Conservation (phyloP, 202 grass and related monocot genomes). For the Musa balbisiana region DNA sequence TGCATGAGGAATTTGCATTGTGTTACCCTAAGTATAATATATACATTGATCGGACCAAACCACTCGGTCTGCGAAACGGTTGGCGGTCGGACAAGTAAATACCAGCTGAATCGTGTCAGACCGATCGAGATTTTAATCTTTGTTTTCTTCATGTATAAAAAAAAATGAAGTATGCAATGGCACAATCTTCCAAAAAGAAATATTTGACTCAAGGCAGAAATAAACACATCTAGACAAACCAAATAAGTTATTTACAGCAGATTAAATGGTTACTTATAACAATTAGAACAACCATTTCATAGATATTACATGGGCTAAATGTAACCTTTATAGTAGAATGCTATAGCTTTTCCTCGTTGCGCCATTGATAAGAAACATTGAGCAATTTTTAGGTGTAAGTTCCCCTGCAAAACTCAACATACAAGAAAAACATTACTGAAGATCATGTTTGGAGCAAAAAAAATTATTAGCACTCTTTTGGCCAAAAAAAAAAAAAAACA, state of each 20-base stretch:
- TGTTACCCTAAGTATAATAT: too few relatives aligned
- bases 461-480: neutral
- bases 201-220: neutral
- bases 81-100: too few relatives aligned
- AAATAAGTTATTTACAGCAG: neutral
- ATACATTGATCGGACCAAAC: too few relatives aligned
- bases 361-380: slow-evolving; percentile 59
- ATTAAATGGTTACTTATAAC: neutral
- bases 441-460: slow-evolving; percentile 7
- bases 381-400: slow-evolving; percentile 58
- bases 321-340: slow-evolving; percentile 80
- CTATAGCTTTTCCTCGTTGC: slow-evolving; percentile 56
- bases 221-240: neutral
- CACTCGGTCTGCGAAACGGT: too few relatives aligned
- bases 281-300: slow-evolving; percentile 1
- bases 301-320: slow-evolving; percentile 16
- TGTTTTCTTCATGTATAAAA: too few relatives aligned
- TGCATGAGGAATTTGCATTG: too few relatives aligned
- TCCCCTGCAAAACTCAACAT: slow-evolving; percentile 37
- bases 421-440: slow-evolving; percentile 9
- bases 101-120: too few relatives aligned
- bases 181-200: neutral
- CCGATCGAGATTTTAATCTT: too few relatives aligned
- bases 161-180: neutral
- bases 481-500: neutral